Percentiles rank a stretch among this genome's conserved stretches.
Conservation (phyloP, 331 rosid genomes). For the Pyracantha coccinea region DNA sequence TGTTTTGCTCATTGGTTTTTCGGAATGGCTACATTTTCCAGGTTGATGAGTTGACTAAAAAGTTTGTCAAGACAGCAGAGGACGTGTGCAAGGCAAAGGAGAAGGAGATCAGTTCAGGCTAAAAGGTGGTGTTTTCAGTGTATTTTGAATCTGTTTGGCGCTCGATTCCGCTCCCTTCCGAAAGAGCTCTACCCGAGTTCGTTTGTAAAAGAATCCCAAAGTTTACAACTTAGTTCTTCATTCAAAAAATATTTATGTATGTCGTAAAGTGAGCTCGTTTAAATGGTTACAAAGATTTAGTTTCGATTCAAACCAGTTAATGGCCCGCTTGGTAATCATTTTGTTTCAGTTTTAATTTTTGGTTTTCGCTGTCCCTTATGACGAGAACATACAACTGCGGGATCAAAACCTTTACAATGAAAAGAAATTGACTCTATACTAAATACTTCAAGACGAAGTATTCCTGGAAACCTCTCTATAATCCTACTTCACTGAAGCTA, state of each 20-base stretch:
- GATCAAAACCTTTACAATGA: constrained; percentile 31
- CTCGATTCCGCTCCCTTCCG: not conserved
- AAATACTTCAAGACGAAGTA: constrained; percentile 65
- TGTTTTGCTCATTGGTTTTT: constrained; percentile 5
- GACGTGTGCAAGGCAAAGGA: constrained; percentile 79
- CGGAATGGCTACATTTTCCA: constrained; percentile 17
- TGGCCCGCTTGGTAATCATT: not conserved
- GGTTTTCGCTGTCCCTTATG: not conserved
- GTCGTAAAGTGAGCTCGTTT: not conserved
- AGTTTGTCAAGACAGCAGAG: constrained; percentile 66
- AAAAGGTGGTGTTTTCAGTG: constrained; percentile 1
- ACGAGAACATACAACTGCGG: constrained; percentile 19
- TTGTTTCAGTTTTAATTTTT: not conserved
- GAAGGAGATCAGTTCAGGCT: constrained; percentile 67
- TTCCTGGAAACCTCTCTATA: constrained; percentile 26
- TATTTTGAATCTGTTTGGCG: not conserved
- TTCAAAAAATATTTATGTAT: not conserved
- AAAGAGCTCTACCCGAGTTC: not conserved
- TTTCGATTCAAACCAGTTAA: not conserved
- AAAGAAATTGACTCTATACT: not conserved
- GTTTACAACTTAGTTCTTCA: not conserved
- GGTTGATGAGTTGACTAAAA: constrained; percentile 88
- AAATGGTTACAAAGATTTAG: too few relatives aligned
- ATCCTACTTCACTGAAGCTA: constrained; percentile 18
- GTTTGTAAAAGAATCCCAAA: not conserved